Evolutionary conservation across 2,329 filamentous ascomycete species (phyloP).

Genomic region (Botrytis cinerea): DNA sequence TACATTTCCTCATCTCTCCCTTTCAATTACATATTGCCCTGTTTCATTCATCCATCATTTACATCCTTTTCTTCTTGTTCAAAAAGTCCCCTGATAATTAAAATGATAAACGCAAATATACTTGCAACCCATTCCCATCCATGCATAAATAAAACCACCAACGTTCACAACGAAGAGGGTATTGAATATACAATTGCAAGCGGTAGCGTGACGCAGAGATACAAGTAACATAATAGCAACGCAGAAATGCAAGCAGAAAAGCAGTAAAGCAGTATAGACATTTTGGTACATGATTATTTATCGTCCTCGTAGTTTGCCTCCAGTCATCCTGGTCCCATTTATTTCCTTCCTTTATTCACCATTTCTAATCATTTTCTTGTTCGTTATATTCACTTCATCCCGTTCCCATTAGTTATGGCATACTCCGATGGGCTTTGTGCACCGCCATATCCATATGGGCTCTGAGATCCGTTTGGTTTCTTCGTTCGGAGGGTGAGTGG

Average conservation of each 20-base stretch:
- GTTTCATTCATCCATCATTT: not conserved
- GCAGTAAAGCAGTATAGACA: slow-evolving; percentile 24
- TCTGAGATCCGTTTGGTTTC: slow-evolving; percentile 37
- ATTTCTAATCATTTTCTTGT: slow-evolving; percentile 7
- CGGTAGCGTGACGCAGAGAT: slow-evolving; percentile 4
- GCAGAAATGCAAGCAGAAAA: slow-evolving; percentile 22
- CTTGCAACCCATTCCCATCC: slow-evolving; percentile 6
- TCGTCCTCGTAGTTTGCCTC: slow-evolving; percentile 14
- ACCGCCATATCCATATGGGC: slow-evolving; percentile 37
- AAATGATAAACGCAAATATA: not conserved
- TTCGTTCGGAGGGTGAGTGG: slow-evolving; percentile 64
- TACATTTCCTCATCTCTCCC: not conserved
- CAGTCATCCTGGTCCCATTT: not conserved
- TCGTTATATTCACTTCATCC: slow-evolving; percentile 20
- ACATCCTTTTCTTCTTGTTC: not conserved
- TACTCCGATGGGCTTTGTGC: slow-evolving; percentile 39
- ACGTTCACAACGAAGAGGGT: slow-evolving; percentile 18
- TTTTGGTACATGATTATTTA: slow-evolving; percentile 32
- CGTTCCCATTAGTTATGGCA: slow-evolving; percentile 38
- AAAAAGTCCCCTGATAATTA: not conserved
- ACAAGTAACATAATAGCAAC: slow-evolving; percentile 9
- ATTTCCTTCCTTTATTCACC: slow-evolving; percentile 13
- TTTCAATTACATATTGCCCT: not conserved
- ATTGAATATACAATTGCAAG: slow-evolving; percentile 16
- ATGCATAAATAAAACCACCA: slow-evolving; percentile 19